Base-by-base conservation (phyloP, 2,329 filamentous ascomycete genomes). In the Xylariaceae sp. region DNA sequence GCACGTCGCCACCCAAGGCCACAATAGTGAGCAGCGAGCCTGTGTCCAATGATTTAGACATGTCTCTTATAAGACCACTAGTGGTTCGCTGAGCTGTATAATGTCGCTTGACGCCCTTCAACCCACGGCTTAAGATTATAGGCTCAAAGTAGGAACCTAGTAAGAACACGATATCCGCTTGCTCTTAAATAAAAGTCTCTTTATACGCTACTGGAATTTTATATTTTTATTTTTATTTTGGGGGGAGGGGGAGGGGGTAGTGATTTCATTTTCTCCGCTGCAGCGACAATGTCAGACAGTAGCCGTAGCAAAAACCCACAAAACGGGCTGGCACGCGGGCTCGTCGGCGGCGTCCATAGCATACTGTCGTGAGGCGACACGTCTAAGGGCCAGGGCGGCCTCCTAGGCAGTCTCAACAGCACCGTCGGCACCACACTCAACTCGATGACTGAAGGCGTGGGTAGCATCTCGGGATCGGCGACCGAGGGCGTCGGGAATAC, bases 301-400 rank as follows among this genome's bases (percentile, higher is more conserved):
- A 32, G 59, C 32, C 24, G 40, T 20, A 48, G 58, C 26, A 43
- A 60, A 18, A 50, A 54, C 20, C 44, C 53, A 16, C 47, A 57
- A 49, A 58, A 62, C 52, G 72, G 72, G 10, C 61, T 74, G 39
- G 64, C 73, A 41, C 71, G 71, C 57, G 64, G 66, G 37, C 54
- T 72, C 20, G 67, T 69, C 44, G 68, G 70, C 53, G 62, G 64
- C 30, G 61, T 73, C 50, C 69, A 73, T 57, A 73, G 70, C 49
- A 69, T 72, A 36, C 64, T 74, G 42, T 73, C 72, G 15, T 72
- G 72, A 35, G 72, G 70, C 48, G 69, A 73, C 26, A 64, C 74
- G 54, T 66, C 67, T 16, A 47, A 73, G 23, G 70, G 70, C 32
- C 68, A 74, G 55, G 73, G 72, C 8, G 73, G 73, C 1, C 61